Conservation (phyloP, 352 stramenopile genomes). For the Globisporangium parvum region DNA sequence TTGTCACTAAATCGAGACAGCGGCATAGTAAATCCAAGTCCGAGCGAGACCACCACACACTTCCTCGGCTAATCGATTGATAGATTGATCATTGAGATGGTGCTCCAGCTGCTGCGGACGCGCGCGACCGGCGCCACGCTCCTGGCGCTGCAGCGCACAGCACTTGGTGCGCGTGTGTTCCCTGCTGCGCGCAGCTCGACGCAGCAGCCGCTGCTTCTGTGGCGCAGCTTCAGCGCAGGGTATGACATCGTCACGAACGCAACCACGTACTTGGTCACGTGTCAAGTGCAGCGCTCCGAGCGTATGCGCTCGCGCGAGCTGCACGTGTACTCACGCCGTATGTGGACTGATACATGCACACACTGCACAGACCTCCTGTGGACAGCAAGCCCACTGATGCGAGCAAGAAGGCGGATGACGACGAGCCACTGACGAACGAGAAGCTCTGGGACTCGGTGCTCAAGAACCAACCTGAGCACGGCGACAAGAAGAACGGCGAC, state of each 20-base stretch:
- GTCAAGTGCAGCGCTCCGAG: background rate
- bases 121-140: slow-evolving; percentile 1
- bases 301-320: too few species aligned
- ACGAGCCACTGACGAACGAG: slow-evolving; percentile 57
- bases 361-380: background rate
- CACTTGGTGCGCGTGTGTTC: background rate
- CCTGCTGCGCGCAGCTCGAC: background rate
- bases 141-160: slow-evolving; percentile 11
- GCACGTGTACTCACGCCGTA: background rate
- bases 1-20: too few species aligned
- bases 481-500: slow-evolving; percentile 48
- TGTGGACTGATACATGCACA: background rate
- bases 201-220: slow-evolving; percentile 2
- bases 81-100: slow-evolving; percentile 4
- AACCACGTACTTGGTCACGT: background rate
- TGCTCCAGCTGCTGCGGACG: slow-evolving; percentile 6
- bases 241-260: slow-evolving; percentile 7
- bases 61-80: too few species aligned
- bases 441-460: slow-evolving; percentile 72
- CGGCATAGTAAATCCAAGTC: too few species aligned
- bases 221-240: slow-evolving; percentile 34
- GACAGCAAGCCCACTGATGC: slow-evolving; percentile 4
- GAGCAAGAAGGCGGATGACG: slow-evolving; percentile 20
- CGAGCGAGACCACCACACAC: too few species aligned
- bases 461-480: slow-evolving; percentile 42